A percentile compares a stretch with the other conserved stretches of the same genome.
phyloP scores from a whole-genome alignment of 805 yeast species.

The Candida silvatica region DNA sequence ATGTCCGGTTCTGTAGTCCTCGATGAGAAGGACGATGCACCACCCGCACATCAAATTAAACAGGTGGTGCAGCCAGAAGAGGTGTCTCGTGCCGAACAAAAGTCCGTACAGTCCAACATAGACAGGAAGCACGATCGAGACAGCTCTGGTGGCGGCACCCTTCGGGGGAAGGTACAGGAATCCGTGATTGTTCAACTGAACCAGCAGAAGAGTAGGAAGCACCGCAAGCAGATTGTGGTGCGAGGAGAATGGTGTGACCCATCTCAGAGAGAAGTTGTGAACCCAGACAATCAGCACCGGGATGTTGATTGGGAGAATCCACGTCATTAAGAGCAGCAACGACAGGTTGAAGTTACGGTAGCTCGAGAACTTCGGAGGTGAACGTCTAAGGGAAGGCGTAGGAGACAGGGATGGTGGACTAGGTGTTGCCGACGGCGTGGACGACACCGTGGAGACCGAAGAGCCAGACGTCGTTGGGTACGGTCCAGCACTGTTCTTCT shows the following conservation, averaged over 20 bases:
- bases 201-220: conserved; percentile 57
- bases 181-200: conserved; percentile 46
- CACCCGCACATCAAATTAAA: conserved; percentile 57
- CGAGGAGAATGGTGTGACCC: conserved; percentile 81
- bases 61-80: conserved; percentile 79
- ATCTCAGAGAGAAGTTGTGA: conserved; percentile 66
- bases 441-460: neutral
- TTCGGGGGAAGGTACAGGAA: conserved; percentile 33
- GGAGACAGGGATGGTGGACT: neutral
- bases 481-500: too few relatives aligned
- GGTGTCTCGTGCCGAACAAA: conserved; percentile 69
- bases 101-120: conserved; percentile 56
- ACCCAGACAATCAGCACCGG: conserved; percentile 77
- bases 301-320: conserved; percentile 71
- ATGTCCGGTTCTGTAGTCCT: conserved; percentile 15
- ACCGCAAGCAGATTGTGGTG: conserved; percentile 80
- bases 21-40: conserved; percentile 25
- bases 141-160: conserved; percentile 16
- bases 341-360: conserved; percentile 55
- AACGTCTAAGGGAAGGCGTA: neutral
- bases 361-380: conserved; percentile 14
- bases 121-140: conserved; percentile 30
- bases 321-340: conserved; percentile 56
- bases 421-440: neutral
- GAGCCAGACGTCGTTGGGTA: neutral